A percentile compares a stretch with the other conserved stretches of the same genome.
These are phyloP conservation scores for Calonectria pteridis DNA, from an alignment of 2,329 filamentous ascomycete species.

Conservation along the genomic window DNA sequence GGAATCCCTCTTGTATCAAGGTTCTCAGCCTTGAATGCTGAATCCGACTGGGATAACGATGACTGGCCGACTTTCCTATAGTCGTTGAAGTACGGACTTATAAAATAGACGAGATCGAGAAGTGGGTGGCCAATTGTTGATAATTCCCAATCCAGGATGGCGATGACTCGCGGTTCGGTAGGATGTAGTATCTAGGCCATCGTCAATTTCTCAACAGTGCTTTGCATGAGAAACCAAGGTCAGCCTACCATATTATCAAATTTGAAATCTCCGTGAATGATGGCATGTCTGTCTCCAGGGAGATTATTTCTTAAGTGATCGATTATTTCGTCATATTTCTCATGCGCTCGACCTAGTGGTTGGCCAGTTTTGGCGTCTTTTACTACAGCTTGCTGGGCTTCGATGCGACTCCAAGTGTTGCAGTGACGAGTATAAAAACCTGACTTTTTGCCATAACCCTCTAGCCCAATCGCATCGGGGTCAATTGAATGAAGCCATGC, in stretches of 20 bases:
- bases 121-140: conserved; percentile 27
- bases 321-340: conserved; percentile 16
- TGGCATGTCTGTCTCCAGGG: conserved; percentile 7
- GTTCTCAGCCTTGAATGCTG: neutral
- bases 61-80: neutral
- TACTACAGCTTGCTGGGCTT: conserved; percentile 13
- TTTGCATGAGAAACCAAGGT: neutral
- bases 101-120: conserved; percentile 15
- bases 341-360: conserved; percentile 18
- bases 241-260: conserved; percentile 25
- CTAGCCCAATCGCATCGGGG: conserved; percentile 14
- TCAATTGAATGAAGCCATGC: conserved; percentile 27
- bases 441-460: conserved; percentile 11
- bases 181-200: conserved; percentile 14
- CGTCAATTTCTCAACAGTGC: neutral
- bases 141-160: conserved; percentile 28
- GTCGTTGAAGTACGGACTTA: conserved; percentile 11
- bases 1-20: neutral
- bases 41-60: neutral
- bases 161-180: conserved; percentile 27
- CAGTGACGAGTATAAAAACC: conserved; percentile 24
- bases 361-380: conserved; percentile 17
- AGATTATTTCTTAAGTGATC: conserved; percentile 4
- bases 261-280: conserved; percentile 31
- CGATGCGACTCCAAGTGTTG: conserved; percentile 21